Evolutionary conservation across 176 grass and related monocot genomes (phyloP).

Genomic region (Zoysia japonica): DNA sequence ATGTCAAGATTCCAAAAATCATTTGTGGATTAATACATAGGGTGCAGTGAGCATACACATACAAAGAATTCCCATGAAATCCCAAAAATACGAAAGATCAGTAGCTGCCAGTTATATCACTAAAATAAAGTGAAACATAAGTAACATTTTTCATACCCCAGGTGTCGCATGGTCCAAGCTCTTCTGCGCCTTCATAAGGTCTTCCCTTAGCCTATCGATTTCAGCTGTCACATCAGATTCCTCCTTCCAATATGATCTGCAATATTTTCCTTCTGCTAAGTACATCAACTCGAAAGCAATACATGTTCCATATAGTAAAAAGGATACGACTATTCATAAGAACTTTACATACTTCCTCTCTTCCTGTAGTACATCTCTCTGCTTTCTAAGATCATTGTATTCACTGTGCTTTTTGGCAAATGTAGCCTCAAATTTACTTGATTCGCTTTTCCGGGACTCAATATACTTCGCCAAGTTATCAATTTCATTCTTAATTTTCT

Average conservation of each 20-base stretch:
- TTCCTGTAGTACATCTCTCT: slow-evolving; percentile 92
- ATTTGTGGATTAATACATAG: slow-evolving; percentile 11
- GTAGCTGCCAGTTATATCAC: slow-evolving; percentile 24
- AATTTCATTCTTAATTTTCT: slow-evolving; percentile 84
- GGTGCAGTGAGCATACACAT: neutral
- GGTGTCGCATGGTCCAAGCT: slow-evolving; percentile 89
- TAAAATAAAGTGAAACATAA: slow-evolving; percentile 6
- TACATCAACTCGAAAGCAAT: slow-evolving; percentile 32
- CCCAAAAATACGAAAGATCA: neutral
- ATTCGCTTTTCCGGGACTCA: slow-evolving; percentile 64
- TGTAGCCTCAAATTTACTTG: slow-evolving; percentile 53
- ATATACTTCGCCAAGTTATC: slow-evolving; percentile 60
- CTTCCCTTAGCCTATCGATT: slow-evolving; percentile 68
- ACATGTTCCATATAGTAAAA: slow-evolving; percentile 25
- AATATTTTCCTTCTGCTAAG: slow-evolving; percentile 42
- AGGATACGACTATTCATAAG: slow-evolving; percentile 10
- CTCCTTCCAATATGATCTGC: slow-evolving; percentile 89
- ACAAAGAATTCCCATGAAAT: slow-evolving; percentile 21
- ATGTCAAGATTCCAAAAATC: slow-evolving; percentile 12
- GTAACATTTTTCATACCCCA: slow-evolving; percentile 58
- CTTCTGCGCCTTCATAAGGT: slow-evolving; percentile 87
- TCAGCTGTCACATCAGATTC: slow-evolving; percentile 79
- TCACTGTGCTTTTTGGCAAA: slow-evolving; percentile 64
- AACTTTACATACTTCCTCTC: slow-evolving; percentile 75
- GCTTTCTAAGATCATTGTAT: slow-evolving; percentile 58